Evolutionary conservation across 768 basidiomycete genomes (phyloP), one percentile per base, ranked within the genome.

Genomic region (Pulveroboletus sp.): DNA sequence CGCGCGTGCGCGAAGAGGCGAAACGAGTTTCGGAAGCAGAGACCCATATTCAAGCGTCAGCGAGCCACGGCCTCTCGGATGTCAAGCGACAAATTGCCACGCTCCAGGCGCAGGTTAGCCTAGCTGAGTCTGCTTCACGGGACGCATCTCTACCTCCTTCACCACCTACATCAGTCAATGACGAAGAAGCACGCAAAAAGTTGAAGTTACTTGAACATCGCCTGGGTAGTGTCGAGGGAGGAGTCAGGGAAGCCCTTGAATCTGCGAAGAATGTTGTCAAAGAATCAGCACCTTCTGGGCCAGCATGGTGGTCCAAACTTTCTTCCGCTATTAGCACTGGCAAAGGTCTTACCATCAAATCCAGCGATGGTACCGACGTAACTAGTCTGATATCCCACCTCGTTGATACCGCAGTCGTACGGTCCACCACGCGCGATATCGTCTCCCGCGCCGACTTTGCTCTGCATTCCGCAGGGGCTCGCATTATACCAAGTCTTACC

Each of bases 361-460:
- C 85, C 1, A 68, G 79, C 15, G 86, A 89, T 50, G 91, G 91
- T 1, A 80, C 84, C 50, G 91, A 86, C 56, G 66, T 84, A 21
- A 84, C 86, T 0, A 71, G 76, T 11, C 73, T 93, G 51, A 83
- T 97, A 54, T 75, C 75, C 27, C 75, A 82, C 30, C 76, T 96
- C 43, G 88, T 98, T 60, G 84, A 92, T 51, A 71, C 78, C 13
- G 86, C 89, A 0, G 79, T 95, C 5, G 73, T 80, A 13, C 76
- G 72, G 17, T 79, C 80, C 51, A 77, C 81, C 21, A 71, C 71
- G 35, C 91, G 89, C 66, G 95, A 97, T 63, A 75, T 70, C n/a
- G 67, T 96, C 35, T 89, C 83, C 1, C 83, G 82, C 37, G 73
- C 88, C 0, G 95, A 99, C 68, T 94, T 81, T 61, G 95, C 96